Base-by-base conservation (phyloP, 1,139 yeast species). In the Debaryomyces subglobosus region DNA sequence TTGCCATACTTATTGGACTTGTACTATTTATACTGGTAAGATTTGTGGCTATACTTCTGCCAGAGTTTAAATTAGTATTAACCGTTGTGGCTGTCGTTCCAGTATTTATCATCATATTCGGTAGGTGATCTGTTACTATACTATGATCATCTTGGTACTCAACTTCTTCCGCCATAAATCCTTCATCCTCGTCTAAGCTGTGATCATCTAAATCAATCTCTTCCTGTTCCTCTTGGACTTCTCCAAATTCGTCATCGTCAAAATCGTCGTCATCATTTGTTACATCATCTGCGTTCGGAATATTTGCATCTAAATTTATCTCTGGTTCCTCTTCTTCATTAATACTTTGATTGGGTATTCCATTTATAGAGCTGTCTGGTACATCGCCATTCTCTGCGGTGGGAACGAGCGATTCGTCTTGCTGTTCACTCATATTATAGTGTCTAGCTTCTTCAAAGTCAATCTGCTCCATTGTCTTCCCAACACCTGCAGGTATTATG, bases 131-230 rank as follows among this genome's bases (percentile, higher is more conserved):
- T 3, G 58, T 41, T 10, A 51, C 63, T 6, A 76, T 64, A 43
- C 78, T 75, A 52, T 79, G 84, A 55, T 80, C 84, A 44, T 73
- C 71, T 55, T 81, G 85, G 54, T 80, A 80, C 56, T 81, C 86
- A 39, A 80, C 85, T 25, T 77, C 81, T 42, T 75, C 79, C 1
- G 84, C 85, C 85, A 81, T 81, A 53, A 79, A 73, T 23, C 78
- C 78, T 48, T 67, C 73, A 50, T 69, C 74, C 39, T 66, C 74
- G 36, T 63, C 61, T 2, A 61, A 62, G 6, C 54, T 52, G 32
- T 57, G 61, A 18, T 52, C 57, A 30, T 51, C 60, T 54, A 46
- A 16, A 29, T 44, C 55, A 21, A 39, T 46, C 21, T 48, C 51
- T 18, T 52, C 58, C 5, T 41, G 46, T 18, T 52, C 59, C 13